A percentile compares a stretch with the other conserved stretches of the same genome.
Evolutionary conservation across 352 stramenopile species (phyloP).

Genomic region (Phytophthora tubulina): DNA sequence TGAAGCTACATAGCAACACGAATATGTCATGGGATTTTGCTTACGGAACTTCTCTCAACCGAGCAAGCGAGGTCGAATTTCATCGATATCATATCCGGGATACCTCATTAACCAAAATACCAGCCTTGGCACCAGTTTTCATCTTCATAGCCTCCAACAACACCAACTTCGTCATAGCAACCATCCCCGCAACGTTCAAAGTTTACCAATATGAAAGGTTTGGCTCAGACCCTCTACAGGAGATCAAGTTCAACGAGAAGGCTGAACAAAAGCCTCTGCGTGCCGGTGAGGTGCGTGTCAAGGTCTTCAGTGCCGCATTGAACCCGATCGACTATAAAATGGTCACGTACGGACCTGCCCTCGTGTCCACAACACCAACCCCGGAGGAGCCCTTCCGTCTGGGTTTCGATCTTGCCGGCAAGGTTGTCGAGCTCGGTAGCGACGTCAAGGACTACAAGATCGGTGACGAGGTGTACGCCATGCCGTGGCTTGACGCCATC

Average conservation of each 20-base stretch:
- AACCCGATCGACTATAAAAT: too few species aligned
- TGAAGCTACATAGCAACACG: not conserved
- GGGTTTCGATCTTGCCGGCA: too few species aligned
- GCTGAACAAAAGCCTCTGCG: not conserved
- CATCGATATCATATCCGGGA: too few species aligned
- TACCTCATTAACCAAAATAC: too few species aligned
- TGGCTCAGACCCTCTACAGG: not conserved
- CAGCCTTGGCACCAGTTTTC: too few species aligned
- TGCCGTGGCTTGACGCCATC: not conserved
- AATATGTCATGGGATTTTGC: constrained; percentile 1
- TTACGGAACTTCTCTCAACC: not conserved
- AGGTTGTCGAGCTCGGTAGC: too few species aligned
- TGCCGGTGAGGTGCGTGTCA: not conserved
- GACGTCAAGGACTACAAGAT: too few species aligned
- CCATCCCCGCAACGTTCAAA: not conserved
- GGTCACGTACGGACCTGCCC: too few species aligned
- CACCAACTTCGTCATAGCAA: not conserved
- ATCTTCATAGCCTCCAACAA: not conserved
- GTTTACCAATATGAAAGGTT: constrained; percentile 4
- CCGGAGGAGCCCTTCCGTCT: too few species aligned
- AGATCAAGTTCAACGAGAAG: constrained; percentile 5
- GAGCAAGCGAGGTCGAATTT: not conserved
- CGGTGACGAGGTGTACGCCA: too few species aligned
- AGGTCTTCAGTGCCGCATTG: too few species aligned
- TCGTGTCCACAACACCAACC: too few species aligned